Base-by-base conservation (phyloP, 1,139 yeast genomes). In the Blastobotrys aristatus region DNA sequence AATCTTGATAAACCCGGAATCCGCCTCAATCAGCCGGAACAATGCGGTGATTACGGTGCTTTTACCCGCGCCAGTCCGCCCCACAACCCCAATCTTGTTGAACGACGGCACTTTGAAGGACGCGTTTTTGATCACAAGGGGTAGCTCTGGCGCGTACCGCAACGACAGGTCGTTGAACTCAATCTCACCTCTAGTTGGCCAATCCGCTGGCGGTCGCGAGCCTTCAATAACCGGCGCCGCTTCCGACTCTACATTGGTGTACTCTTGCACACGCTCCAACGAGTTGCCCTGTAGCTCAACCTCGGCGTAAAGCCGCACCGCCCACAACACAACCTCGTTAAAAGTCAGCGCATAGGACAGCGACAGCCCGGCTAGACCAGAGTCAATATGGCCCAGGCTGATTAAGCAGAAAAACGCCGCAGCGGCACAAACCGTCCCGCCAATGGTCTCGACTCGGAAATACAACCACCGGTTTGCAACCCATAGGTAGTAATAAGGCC, bases 41-140 rank as follows among this genome's bases (percentile, higher is more conserved):
- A 92, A 77, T 3, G 97, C 97, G 4, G 97, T 87, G 55, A 92
- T 90, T 53, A 92, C 89, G 1, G 98, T 90, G 1, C 97, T 88
- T 66, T 92, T 92, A 59, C 98, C 98, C 31, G 98, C 98, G 66
- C 98, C 98, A 0, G 98, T 92, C 66, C 98, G 82, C 35, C 97
- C 98, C 55, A 90, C 97, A 63, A 92, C 84, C 61, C 97, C 98
- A 57, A 92, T 79, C 65, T 92, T 92, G 61, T 81, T 76, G 55
- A 79, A 80, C n/a, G 95, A 79, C 41, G 80, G 60, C 27, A 92
- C 94, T 41, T 79, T 76, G 68, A 92, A 90, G 0, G 90, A 68
- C 24, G 89, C 95, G 58, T 84, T 79, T 62, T 88, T 87, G 60
- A 92, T 89, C 35, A 92, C 98, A 58, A 80, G 75, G 26, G 97